Conservation (phyloP, 73 alveolate species). For the Paramecium octaurelia region DNA sequence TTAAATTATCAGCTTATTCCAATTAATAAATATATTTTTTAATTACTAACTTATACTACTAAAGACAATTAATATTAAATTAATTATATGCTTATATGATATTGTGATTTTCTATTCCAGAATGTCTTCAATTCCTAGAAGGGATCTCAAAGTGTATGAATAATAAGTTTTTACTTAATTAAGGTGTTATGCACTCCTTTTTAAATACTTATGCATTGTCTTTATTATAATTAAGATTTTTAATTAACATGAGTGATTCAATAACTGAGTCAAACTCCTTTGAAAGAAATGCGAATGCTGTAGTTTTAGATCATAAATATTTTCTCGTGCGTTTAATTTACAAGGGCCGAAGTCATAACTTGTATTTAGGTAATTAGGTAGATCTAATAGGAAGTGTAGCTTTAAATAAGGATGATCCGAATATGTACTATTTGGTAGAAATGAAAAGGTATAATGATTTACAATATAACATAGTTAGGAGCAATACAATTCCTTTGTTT, state of each 20-base stretch:
- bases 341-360: neutral
- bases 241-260: neutral
- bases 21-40: too few species aligned
- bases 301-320: neutral
- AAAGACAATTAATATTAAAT: too few species aligned
- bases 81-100: too few species aligned
- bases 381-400: slow-evolving; percentile 18
- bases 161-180: too few species aligned
- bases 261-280: slow-evolving; percentile 33
- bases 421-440: slow-evolving; percentile 7
- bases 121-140: neutral
- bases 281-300: slow-evolving; percentile 12
- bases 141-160: too few species aligned
- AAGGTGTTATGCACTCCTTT: neutral
- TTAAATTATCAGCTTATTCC: too few species aligned
- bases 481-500: neutral
- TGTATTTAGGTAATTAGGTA: neutral
- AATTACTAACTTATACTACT: too few species aligned
- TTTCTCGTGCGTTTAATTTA: neutral
- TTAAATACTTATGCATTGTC: neutral
- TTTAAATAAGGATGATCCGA: neutral
- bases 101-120: too few species aligned
- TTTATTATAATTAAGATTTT: neutral
- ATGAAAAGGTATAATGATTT: neutral
- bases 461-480: neutral